phyloP scores from a whole-genome alignment of 164 flowering plant genomes.

The Akebia trifoliata region DNA sequence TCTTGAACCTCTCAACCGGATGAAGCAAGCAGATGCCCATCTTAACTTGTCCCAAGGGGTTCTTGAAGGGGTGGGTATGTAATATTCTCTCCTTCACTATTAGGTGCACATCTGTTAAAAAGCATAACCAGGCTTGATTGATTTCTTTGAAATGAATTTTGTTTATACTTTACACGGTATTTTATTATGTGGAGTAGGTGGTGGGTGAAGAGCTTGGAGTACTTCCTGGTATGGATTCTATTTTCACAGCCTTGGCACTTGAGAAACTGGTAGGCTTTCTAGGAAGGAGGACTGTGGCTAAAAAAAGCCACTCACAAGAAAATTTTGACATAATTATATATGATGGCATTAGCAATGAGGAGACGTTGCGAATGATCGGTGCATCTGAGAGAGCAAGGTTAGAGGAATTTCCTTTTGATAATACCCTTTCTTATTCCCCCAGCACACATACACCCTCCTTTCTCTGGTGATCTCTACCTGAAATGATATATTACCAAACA shows the following conservation, averaged over 20 bases:
- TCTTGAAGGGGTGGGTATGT: slow-evolving; percentile 95
- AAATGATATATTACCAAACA: slow-evolving; percentile 23
- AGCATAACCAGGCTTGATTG: not conserved
- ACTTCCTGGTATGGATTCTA: slow-evolving; percentile 92
- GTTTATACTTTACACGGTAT: too few species aligned
- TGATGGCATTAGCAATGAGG: slow-evolving; percentile 81
- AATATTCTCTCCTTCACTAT: slow-evolving; percentile 10
- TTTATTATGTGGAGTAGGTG: too few species aligned
- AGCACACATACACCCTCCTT: not conserved
- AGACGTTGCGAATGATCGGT: slow-evolving; percentile 69
- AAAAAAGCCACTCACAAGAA: slow-evolving; percentile 24
- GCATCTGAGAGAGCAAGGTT: slow-evolving; percentile 71
- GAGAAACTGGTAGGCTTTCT: slow-evolving; percentile 45
- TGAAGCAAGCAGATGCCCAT: slow-evolving; percentile 80
- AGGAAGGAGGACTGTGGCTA: slow-evolving; percentile 22
- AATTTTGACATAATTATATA: slow-evolving; percentile 64
- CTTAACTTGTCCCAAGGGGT: slow-evolving; percentile 84
- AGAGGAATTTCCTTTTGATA: slow-evolving; percentile 9
- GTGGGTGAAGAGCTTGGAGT: slow-evolving; percentile 98
- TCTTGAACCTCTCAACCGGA: slow-evolving; percentile 73
- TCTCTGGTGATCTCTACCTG: slow-evolving; percentile 3
- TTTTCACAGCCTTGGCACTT: slow-evolving; percentile 54
- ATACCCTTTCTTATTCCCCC: slow-evolving; percentile 7
- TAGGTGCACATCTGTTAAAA: not conserved
- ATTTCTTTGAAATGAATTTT: slow-evolving; percentile 6